phyloP scores from a whole-genome alignment of 1,139 yeast genomes.

The Magnusiomyces tetraspermus region DNA sequence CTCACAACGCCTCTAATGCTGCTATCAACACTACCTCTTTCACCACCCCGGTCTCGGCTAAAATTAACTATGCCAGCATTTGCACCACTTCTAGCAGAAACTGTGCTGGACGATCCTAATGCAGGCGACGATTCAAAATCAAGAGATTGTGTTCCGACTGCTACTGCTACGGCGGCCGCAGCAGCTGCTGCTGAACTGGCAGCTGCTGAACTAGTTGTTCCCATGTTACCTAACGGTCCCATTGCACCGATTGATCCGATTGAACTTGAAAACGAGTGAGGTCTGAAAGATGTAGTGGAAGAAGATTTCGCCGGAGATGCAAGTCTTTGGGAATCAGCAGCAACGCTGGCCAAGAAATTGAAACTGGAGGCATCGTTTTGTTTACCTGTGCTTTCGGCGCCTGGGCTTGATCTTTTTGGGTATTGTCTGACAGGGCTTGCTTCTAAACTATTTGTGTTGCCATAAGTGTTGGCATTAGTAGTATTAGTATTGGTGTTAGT shows the following conservation, averaged over 20 bases:
- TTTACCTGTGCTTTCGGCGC: too few relatives aligned
- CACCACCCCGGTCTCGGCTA: too few relatives aligned
- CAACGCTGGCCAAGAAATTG: constrained; percentile 10
- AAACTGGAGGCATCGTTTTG: constrained; percentile 6
- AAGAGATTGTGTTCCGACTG: not conserved
- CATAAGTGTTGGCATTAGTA: not conserved
- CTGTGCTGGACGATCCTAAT: not conserved
- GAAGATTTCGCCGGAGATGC: not conserved
- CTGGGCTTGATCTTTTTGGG: too few relatives aligned
- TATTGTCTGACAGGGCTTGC: not conserved
- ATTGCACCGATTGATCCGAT: not conserved
- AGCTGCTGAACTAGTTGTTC: too few relatives aligned
- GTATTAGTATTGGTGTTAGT: not conserved
- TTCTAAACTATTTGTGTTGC: not conserved
- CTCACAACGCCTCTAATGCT: too few relatives aligned
- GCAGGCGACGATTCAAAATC: too few relatives aligned
- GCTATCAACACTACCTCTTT: not conserved
- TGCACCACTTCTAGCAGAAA: too few relatives aligned
- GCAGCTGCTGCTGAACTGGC: not conserved
- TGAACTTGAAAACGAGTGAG: too few relatives aligned
- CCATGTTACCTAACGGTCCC: too few relatives aligned
- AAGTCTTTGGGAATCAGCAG: constrained; percentile 7
- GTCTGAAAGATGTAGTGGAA: too few relatives aligned
- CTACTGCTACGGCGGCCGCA: not conserved
- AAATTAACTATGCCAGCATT: too few relatives aligned